Base-by-base conservation (phyloP, 306 rosid genomes). In the Cicer cuneatum region DNA sequence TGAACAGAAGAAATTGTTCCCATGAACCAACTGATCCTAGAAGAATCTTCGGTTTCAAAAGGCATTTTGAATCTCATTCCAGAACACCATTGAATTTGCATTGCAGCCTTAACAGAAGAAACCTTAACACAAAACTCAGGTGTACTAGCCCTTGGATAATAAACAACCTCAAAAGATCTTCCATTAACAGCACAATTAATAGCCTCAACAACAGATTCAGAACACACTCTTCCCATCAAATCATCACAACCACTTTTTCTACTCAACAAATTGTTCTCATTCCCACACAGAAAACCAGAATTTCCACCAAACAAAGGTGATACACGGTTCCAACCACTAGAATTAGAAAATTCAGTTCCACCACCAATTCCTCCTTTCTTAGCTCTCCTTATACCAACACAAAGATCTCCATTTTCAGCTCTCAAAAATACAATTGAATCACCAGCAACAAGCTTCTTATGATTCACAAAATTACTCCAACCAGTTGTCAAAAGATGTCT, bases 11-110 rank as follows among this genome's bases (percentile, higher is more conserved):
- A 87, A 41, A 95, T 83, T 4, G 99, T 95, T 53, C 99, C 99
- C 97, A 92, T 92, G 79, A 95, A 95, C 99, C 99, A 95, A 80
- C 99, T 95, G 57, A 95, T 89, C 72, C 99, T 83, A 21, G 98
- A 90, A 8, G 98, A 87, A 69, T 95, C 99, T 76, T 95, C 98
- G 7, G 99, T 95, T 75, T 95, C 99, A 46, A 95, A 92, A 33
- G 99, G 96, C 97, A 95, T 95, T 85, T 95, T 95, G 80, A 95
- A 92, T 79, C 98, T 90, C 92, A 92, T 92, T 52, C 97, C 96
- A 39, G 97, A 73, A 80, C 81, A 86, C 99, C 99, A 95, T 33
- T 78, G 88, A 39, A 86, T 82, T 78, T 85, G 92, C 97, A 90
- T 85, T 10, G 98, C 87, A 78, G 92, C 87, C 71, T 83, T 89